These are phyloP conservation scores for Malus sieversii DNA, from an alignment of 306 rosid genomes.

Conservation along the genomic window DNA sequence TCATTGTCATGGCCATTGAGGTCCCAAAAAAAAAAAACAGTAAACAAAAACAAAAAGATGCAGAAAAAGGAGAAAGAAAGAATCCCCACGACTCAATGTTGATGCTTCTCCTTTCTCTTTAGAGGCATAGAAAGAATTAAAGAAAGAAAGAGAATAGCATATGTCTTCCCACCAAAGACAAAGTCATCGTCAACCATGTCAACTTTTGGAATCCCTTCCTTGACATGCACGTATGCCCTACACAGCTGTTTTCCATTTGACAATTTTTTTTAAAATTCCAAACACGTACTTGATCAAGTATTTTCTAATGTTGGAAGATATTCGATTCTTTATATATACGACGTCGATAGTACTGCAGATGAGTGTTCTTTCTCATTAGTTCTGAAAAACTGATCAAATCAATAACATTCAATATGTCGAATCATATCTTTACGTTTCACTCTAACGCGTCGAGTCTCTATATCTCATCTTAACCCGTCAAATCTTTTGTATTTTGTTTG, in stretches of 20 bases:
- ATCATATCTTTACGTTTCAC: too few species aligned
- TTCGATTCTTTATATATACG: too few species aligned
- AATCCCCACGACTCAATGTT: not conserved
- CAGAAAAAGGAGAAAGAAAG: not conserved
- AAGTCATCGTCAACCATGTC: not conserved
- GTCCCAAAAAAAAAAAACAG: slow-evolving; percentile 14
- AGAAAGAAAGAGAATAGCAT: not conserved
- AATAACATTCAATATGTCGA: too few species aligned
- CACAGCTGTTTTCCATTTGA: not conserved
- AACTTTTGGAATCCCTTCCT: not conserved
- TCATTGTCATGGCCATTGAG: slow-evolving; percentile 12
- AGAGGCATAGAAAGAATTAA: not conserved
- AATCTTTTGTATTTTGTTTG: not conserved
- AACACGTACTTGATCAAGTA: not conserved
- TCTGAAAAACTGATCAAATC: not conserved
- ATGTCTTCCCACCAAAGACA: not conserved
- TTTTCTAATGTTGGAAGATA: not conserved
- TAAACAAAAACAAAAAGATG: slow-evolving; percentile 16
- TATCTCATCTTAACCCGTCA: not conserved
- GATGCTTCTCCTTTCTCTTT: not conserved
- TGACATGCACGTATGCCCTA: not conserved
- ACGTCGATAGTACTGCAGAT: not conserved
- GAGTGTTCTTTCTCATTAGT: not conserved
- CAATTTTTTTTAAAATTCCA: not conserved
- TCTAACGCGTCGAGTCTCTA: too few species aligned